These are phyloP conservation scores for Dalbergia cochinchinensis DNA, from an alignment of 306 rosid species.

Conservation along the genomic window DNA sequence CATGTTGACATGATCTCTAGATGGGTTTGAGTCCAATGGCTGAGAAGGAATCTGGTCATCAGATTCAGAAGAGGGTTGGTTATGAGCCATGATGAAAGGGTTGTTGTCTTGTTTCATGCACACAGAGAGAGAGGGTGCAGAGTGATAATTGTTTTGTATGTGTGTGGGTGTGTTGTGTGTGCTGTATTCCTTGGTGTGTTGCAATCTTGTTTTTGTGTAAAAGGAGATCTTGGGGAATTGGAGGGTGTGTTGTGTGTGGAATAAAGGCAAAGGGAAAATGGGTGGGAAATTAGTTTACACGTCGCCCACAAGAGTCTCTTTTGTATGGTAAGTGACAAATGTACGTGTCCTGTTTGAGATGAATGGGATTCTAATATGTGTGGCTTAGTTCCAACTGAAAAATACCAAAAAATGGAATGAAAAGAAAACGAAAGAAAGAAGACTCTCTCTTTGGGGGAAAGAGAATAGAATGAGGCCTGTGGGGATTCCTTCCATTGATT, in stretches of 20 bases:
- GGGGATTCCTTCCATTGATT: conserved; percentile 51
- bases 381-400: conserved; percentile 52
- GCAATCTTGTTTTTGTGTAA: not conserved
- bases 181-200: not conserved
- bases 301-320: conserved; percentile 55
- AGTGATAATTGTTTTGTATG: not conserved
- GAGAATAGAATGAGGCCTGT: not conserved
- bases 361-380: conserved; percentile 50
- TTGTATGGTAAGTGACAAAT: conserved; percentile 74
- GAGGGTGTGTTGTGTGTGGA: conserved; percentile 18
- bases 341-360: conserved; percentile 68
- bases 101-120: conserved; percentile 47
- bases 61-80: conserved; percentile 42
- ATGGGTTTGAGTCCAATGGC: conserved; percentile 41
- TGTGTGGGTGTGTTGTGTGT: conserved; percentile 2
- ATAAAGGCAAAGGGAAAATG: conserved; percentile 53
- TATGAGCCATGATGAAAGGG: conserved; percentile 49
- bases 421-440: not conserved
- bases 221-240: conserved; percentile 27
- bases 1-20: conserved; percentile 36
- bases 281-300: conserved; percentile 77
- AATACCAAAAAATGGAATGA: conserved; percentile 40
- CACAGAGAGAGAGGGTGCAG: not conserved
- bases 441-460: not conserved
- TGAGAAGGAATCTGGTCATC: conserved; percentile 38